phyloP scores from a whole-genome alignment of 2,329 filamentous ascomycete species.

The Xylariaceae sp. region DNA sequence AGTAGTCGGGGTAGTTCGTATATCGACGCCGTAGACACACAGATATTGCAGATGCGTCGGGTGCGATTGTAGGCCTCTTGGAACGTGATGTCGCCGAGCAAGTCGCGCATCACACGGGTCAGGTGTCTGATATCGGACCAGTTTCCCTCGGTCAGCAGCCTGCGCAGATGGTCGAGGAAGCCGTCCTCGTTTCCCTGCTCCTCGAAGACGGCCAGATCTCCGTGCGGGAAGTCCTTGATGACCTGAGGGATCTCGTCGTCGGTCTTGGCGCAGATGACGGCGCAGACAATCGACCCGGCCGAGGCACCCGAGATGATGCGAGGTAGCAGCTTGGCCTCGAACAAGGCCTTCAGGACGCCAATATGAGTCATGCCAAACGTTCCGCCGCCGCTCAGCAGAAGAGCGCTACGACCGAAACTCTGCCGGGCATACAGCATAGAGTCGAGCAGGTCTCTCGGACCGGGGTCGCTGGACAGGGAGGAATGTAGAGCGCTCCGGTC shows the following conservation, averaged over 20 bases:
- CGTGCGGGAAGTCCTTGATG: constrained; percentile 66
- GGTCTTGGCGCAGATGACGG: constrained; percentile 70
- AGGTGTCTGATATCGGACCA: constrained; percentile 83
- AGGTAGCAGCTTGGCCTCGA: constrained; percentile 68
- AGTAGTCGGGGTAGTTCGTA: constrained; percentile 82
- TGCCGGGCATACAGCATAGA: constrained; percentile 67
- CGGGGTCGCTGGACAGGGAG: constrained; percentile 46
- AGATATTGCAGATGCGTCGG: constrained; percentile 85
- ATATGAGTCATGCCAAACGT: constrained; percentile 92
- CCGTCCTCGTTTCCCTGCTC: constrained; percentile 53
- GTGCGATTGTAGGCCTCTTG: constrained; percentile 96
- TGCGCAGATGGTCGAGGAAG: constrained; percentile 61
- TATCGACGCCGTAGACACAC: constrained; percentile 79
- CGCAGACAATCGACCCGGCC: constrained; percentile 79
- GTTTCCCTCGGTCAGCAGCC: constrained; percentile 73
- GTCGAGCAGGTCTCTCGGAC: constrained; percentile 57
- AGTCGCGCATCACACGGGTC: constrained; percentile 69
- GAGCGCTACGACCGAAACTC: constrained; percentile 77
- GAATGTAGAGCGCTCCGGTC: constrained; percentile 45
- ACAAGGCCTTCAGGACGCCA: constrained; percentile 77
- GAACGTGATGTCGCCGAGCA: constrained; percentile 88
- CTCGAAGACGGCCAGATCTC: constrained; percentile 78
- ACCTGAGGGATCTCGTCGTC: constrained; percentile 72
- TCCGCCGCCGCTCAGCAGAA: constrained; percentile 78
- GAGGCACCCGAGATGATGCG: constrained; percentile 85